These are phyloP conservation scores for Pleoardoris graminearum DNA, from an alignment of 2,329 filamentous ascomycete species.

Conservation along the genomic window DNA sequence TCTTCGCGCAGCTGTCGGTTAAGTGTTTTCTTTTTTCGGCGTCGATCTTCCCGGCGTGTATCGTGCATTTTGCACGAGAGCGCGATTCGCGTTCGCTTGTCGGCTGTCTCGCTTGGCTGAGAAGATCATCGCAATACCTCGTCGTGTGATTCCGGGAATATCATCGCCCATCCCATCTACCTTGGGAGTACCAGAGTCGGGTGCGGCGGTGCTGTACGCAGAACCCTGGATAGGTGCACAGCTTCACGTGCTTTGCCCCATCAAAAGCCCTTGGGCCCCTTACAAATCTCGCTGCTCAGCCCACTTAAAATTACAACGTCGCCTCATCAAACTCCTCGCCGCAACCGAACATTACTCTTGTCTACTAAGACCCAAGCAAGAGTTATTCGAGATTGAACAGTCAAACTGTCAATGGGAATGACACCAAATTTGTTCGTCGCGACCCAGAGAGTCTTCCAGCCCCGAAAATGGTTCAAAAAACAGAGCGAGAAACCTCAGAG, in stretches of 20 bases:
- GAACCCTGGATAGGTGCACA: neutral
- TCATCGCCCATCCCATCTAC: neutral
- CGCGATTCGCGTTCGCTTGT: conserved; percentile 6
- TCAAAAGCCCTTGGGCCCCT: conserved; percentile 1
- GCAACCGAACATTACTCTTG: neutral
- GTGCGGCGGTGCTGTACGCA: neutral
- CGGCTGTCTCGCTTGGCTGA: neutral
- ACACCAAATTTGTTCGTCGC: conserved; percentile 57
- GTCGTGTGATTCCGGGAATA: neutral
- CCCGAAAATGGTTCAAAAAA: conserved; percentile 54
- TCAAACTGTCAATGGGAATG: conserved; percentile 41
- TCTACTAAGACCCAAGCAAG: neutral
- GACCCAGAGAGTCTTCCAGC: conserved; percentile 53
- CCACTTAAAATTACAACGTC: conserved; percentile 2
- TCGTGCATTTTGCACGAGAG: conserved; percentile 7
- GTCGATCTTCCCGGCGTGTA: neutral
- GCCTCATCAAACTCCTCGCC: neutral
- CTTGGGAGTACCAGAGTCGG: neutral
- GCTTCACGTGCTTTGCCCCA: conserved; percentile 8
- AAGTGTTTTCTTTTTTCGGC: neutral
- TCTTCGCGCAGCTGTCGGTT: neutral
- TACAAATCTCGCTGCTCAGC: conserved; percentile 4
- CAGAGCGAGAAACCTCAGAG: conserved; percentile 46
- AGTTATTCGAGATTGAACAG: neutral
- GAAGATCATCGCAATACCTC: neutral